Conservation (phyloP, 108 stramenopile species). For the Cyclotella choctawhatcheeana region DNA sequence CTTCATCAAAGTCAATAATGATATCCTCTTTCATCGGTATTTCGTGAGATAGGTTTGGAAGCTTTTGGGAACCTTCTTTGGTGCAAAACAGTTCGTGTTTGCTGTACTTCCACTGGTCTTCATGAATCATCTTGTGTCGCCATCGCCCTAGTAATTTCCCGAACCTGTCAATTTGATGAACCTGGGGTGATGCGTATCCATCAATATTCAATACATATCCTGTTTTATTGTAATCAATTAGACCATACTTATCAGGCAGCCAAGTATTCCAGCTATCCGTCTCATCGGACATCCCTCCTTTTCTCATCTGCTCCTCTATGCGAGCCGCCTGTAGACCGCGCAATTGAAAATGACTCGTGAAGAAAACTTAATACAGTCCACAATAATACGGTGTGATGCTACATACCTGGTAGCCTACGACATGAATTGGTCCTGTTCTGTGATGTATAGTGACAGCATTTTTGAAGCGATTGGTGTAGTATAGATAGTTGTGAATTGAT, state of each 20-base stretch:
- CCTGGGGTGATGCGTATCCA: slow-evolving; percentile 31
- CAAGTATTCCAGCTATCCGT: slow-evolving; percentile 31
- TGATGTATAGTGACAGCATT: slow-evolving; percentile 49
- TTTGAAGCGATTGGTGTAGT: slow-evolving; percentile 62
- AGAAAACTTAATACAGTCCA: too few relatives aligned
- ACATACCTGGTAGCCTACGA: slow-evolving; percentile 46
- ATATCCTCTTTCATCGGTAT: slow-evolving; percentile 6
- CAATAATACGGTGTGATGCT: too few relatives aligned
- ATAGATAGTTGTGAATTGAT: slow-evolving; percentile 85
- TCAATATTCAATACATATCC: slow-evolving; percentile 38
- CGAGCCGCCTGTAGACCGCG: too few relatives aligned
- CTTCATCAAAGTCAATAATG: slow-evolving; percentile 21
- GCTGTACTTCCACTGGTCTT: slow-evolving; percentile 24
- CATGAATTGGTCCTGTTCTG: slow-evolving; percentile 43
- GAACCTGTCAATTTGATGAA: slow-evolving; percentile 43
- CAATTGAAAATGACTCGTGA: too few relatives aligned
- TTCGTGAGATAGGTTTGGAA: slow-evolving; percentile 2
- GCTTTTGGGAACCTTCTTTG: neutral
- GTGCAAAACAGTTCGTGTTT: slow-evolving; percentile 7
- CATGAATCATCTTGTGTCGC: slow-evolving; percentile 22
- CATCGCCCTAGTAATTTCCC: slow-evolving; percentile 7
- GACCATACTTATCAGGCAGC: slow-evolving; percentile 35
- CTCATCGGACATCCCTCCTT: slow-evolving; percentile 4
- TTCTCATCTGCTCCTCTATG: slow-evolving; percentile 16
- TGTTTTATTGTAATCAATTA: slow-evolving; percentile 26